These are phyloP conservation scores for Elsinoe arachidis DNA, from an alignment of 2,329 filamentous ascomycete species.

Conservation along the genomic window DNA sequence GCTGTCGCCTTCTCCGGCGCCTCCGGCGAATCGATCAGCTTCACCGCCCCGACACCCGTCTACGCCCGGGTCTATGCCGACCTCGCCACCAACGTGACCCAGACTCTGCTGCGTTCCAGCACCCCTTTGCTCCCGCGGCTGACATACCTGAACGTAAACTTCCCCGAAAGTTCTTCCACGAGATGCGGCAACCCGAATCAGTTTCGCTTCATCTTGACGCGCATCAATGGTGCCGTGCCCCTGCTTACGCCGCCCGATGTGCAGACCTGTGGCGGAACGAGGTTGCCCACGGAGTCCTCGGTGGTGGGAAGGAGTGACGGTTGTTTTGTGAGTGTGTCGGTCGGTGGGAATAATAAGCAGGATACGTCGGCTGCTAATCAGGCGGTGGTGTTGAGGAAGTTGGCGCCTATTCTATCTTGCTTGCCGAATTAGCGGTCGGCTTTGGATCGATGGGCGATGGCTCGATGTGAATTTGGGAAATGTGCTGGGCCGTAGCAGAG, in stretches of 20 bases:
- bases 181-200: slow-evolving; percentile 44
- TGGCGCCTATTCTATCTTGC: slow-evolving; percentile 42
- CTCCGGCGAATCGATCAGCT: slow-evolving; percentile 44
- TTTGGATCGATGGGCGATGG: neutral
- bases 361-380: slow-evolving; percentile 48
- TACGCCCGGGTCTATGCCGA: slow-evolving; percentile 56
- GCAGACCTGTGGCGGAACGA: slow-evolving; percentile 44
- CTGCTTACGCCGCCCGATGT: slow-evolving; percentile 41
- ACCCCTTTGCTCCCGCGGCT: slow-evolving; percentile 54
- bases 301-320: slow-evolving; percentile 41
- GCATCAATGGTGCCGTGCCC: slow-evolving; percentile 44
- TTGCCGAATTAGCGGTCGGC: slow-evolving; percentile 24
- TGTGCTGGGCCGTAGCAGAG: no score
- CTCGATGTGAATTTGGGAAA: no score
- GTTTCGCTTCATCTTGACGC: slow-evolving; percentile 56
- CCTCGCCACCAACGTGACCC: slow-evolving; percentile 51
- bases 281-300: slow-evolving; percentile 50
- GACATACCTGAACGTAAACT: slow-evolving; percentile 62
- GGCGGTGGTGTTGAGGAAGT: slow-evolving; percentile 42
- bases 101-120: slow-evolving; percentile 46
- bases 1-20: slow-evolving; percentile 60
- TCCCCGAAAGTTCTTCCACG: slow-evolving; percentile 43
- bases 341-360: slow-evolving; percentile 53
- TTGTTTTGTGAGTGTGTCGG: slow-evolving; percentile 56
- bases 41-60: slow-evolving; percentile 41